phyloP scores from a whole-genome alignment of 108 stramenopile genomes.

The Poteriospumella lacustris region DNA sequence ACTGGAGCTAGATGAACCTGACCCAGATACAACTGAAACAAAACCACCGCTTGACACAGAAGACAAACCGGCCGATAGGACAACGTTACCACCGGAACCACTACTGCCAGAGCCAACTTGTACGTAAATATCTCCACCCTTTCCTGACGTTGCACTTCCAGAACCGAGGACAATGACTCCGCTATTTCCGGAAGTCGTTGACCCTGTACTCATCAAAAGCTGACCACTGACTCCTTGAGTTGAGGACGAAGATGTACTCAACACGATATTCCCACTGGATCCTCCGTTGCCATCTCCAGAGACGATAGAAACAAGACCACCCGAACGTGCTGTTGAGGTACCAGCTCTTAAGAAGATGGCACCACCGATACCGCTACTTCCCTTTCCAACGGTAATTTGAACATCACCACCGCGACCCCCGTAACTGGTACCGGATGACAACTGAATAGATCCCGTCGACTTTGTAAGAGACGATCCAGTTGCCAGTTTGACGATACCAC shows the following conservation, averaged over 20 bases:
- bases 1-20: neutral
- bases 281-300: neutral
- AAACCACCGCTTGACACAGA: neutral
- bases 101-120: too few relatives aligned
- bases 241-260: neutral
- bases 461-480: neutral
- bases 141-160: too few relatives aligned
- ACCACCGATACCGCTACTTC: slow-evolving; percentile 3
- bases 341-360: neutral
- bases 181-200: neutral
- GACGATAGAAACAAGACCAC: neutral
- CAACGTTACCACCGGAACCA: neutral
- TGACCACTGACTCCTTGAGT: slow-evolving; percentile 6
- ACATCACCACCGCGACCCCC: neutral
- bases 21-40: too few relatives aligned
- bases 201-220: slow-evolving; percentile 5
- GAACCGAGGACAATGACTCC: neutral
- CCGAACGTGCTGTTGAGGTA: neutral
- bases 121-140: too few relatives aligned
- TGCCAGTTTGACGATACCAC: neutral
- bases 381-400: neutral
- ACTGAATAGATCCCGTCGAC: neutral
- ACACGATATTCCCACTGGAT: neutral
- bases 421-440: neutral
- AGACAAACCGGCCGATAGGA: neutral